phyloP scores from a whole-genome alignment of 2,329 filamentous ascomycete species.

The Metarhizium album region DNA sequence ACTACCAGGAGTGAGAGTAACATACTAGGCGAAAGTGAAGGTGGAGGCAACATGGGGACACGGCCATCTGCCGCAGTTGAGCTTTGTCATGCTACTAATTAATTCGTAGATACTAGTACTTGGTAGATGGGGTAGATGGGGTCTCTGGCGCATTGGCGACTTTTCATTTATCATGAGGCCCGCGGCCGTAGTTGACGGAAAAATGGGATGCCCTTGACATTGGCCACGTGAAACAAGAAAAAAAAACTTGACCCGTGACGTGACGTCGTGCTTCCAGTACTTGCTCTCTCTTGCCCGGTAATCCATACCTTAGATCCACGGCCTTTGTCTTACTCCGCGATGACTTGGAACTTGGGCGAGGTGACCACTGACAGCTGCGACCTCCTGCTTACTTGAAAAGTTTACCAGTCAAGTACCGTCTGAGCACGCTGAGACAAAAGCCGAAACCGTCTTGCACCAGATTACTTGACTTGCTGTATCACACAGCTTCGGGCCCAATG shows the following conservation, averaged over 20 bases:
- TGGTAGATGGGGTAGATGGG: neutral
- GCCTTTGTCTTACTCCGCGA: neutral
- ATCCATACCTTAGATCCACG: neutral
- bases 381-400: neutral
- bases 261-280: no score
- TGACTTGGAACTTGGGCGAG: no score
- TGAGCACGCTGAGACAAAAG: slow-evolving; percentile 1
- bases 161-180: no score
- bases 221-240: neutral
- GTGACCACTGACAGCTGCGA: neutral
- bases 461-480: neutral
- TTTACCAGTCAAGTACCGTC: neutral
- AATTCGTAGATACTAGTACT: no score
- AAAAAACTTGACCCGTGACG: neutral
- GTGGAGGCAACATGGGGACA: no score
- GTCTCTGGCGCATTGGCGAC: neutral
- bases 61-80: no score
- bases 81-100: no score
- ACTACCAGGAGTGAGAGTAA: no score
- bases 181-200: neutral
- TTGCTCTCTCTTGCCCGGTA: neutral
- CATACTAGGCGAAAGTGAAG: no score
- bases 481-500: neutral
- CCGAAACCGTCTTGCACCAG: neutral
- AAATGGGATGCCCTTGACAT: neutral